Percentiles rank a stretch among this genome's conserved stretches.
Evolutionary conservation across 2,329 filamentous ascomycete genomes (phyloP).

Genomic region (Pezicula neosporulosa): DNA sequence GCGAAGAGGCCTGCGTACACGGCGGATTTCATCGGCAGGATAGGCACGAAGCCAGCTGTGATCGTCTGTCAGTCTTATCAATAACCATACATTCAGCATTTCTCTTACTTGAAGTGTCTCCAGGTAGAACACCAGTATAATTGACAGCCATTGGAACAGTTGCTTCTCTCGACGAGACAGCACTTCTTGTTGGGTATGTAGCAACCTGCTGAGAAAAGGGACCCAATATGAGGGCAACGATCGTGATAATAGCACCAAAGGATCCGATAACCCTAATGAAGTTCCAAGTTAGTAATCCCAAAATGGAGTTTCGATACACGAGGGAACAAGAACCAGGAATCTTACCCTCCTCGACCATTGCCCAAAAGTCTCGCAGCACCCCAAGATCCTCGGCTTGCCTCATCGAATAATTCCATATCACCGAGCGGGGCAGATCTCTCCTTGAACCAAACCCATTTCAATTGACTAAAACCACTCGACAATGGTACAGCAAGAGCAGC

Average conservation of each 20-base stretch:
- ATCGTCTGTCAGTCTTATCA: background rate
- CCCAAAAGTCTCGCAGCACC: background rate
- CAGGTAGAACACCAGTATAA: background rate
- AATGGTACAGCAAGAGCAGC: background rate
- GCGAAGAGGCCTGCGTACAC: background rate
- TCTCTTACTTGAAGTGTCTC: background rate
- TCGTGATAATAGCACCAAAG: background rate
- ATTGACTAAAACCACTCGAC: constrained; percentile 2
- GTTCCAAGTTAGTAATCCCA: background rate
- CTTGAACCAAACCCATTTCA: constrained; percentile 12
- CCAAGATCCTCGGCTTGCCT: background rate
- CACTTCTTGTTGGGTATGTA: background rate
- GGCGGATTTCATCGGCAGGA: background rate
- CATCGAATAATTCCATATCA: constrained; percentile 1
- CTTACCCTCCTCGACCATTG: background rate
- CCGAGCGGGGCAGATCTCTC: background rate
- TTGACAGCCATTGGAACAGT: background rate
- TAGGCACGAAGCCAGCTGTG: constrained; percentile 1
- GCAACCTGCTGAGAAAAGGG: constrained; percentile 1
- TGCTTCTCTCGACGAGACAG: background rate
- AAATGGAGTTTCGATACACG: background rate
- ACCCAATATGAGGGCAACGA: background rate
- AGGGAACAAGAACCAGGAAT: background rate
- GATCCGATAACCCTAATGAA: background rate
- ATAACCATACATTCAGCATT: background rate